These are phyloP conservation scores for Tylopilus vinaceipallidus DNA, from an alignment of 768 basidiomycete genomes.

Conservation along the genomic window DNA sequence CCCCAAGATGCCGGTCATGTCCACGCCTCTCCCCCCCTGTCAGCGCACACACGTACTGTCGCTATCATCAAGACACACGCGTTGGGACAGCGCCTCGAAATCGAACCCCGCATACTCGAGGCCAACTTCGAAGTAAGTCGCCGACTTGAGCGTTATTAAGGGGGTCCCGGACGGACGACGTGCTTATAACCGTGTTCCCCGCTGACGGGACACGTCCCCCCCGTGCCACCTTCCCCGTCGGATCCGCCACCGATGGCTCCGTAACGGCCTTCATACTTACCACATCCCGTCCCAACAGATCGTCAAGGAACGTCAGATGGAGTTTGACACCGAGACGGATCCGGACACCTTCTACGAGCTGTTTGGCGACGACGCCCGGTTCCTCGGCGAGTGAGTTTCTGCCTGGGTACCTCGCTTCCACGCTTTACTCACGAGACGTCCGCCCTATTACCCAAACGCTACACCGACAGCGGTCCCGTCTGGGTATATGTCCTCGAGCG, in stretches of 20 bases:
- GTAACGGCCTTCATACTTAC: constrained; percentile 15
- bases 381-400: constrained; percentile 69
- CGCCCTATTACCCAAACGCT: constrained; percentile 1
- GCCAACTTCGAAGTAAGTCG: constrained; percentile 75
- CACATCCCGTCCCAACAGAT: constrained; percentile 53
- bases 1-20: constrained; percentile 5
- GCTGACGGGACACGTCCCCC: constrained; percentile 6
- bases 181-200: constrained; percentile 1
- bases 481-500: constrained; percentile 91
- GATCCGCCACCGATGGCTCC: constrained; percentile 17
- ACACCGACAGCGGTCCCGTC: constrained; percentile 64
- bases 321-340: constrained; percentile 81
- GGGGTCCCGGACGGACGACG: not conserved
- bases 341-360: constrained; percentile 76
- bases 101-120: constrained; percentile 75
- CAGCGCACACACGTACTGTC: constrained; percentile 55
- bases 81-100: constrained; percentile 68
- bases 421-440: constrained; percentile 7
- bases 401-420: not conserved
- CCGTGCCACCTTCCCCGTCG: constrained; percentile 5
- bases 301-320: constrained; percentile 86
- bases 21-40: constrained; percentile 9
- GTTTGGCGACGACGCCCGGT: constrained; percentile 74
- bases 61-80: constrained; percentile 86
- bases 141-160: constrained; percentile 2